Percentiles rank a stretch among this genome's conserved stretches.
Conservation (phyloP, 208 protist species). For the Leishmania lainsoni region DNA sequence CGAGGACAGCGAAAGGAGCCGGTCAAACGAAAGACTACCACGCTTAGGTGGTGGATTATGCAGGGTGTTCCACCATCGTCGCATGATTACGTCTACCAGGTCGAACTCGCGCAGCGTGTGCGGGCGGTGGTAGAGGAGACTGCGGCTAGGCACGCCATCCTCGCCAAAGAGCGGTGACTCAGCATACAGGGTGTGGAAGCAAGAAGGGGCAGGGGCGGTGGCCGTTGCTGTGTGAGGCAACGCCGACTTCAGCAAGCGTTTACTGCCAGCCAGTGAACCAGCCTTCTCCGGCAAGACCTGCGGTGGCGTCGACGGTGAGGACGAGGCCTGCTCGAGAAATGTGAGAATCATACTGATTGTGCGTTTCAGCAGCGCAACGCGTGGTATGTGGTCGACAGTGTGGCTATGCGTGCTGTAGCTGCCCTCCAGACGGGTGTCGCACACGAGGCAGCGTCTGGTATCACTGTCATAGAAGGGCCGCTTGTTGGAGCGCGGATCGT, state of each 20-base stretch:
- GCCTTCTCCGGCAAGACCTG: not conserved
- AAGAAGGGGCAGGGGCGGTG: not conserved
- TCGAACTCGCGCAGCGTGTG: slow-evolving; percentile 25
- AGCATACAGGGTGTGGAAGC: slow-evolving; percentile 11
- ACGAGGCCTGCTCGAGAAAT: slow-evolving; percentile 25
- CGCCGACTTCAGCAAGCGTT: not conserved
- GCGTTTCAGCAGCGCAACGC: slow-evolving; percentile 61
- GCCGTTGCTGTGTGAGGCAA: not conserved
- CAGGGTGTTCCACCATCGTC: slow-evolving; percentile 56
- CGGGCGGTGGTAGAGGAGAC: slow-evolving; percentile 12
- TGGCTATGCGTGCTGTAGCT: slow-evolving; percentile 43
- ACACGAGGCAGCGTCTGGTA: slow-evolving; percentile 41
- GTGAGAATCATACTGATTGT: slow-evolving; percentile 40
- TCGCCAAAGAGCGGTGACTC: slow-evolving; percentile 26
- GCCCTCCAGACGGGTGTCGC: slow-evolving; percentile 31
- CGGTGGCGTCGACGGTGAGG: not conserved
- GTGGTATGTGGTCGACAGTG: slow-evolving; percentile 52
- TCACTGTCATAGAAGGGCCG: slow-evolving; percentile 38
- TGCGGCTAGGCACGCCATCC: slow-evolving; percentile 12
- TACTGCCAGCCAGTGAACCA: not conserved
- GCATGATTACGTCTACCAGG: slow-evolving; percentile 35
- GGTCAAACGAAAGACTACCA: slow-evolving; percentile 26
- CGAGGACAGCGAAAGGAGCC: slow-evolving; percentile 30
- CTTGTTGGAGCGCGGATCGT: slow-evolving; percentile 3
- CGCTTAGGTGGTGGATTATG: slow-evolving; percentile 7